phyloP scores from a whole-genome alignment of 371 early-diverging fungal species.

The Rhizopus delemar region DNA sequence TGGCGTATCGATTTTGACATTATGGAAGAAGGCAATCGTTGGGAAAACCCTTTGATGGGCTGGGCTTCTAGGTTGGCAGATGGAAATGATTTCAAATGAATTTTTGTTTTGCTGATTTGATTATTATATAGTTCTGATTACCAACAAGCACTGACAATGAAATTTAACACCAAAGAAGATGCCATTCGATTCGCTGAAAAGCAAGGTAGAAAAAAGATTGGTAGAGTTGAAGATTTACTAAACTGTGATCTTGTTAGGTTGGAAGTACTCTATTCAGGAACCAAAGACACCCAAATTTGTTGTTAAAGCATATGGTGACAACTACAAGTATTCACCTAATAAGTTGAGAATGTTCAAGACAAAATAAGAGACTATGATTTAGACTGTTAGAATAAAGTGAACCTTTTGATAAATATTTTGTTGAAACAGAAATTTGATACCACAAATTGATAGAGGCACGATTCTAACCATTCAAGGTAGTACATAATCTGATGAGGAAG shows the following conservation, averaged over 20 bases:
- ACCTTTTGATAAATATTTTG: no score
- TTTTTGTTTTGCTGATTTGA: not conserved
- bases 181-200: slow-evolving; percentile 94
- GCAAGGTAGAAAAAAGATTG: slow-evolving; percentile 62
- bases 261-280: slow-evolving; percentile 87
- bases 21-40: slow-evolving; percentile 74
- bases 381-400: no score
- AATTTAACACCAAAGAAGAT: slow-evolving; percentile 84
- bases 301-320: slow-evolving; percentile 85
- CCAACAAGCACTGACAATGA: slow-evolving; percentile 82
- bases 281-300: slow-evolving; percentile 74
- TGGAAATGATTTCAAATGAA: not conserved
- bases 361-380: slow-evolving; percentile 58
- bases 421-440: no score
- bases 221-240: not conserved
- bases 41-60: slow-evolving; percentile 94
- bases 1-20: slow-evolving; percentile 91
- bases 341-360: slow-evolving; percentile 81
- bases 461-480: no score
- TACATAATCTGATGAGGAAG: no score
- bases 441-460: no score
- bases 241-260: slow-evolving; percentile 46
- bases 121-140: slow-evolving; percentile 67
- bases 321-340: slow-evolving; percentile 82
- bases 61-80: slow-evolving; percentile 83